These are phyloP conservation scores for Thermochaetoides dissita DNA, from an alignment of 2,329 filamentous ascomycete species.

Conservation along the genomic window DNA sequence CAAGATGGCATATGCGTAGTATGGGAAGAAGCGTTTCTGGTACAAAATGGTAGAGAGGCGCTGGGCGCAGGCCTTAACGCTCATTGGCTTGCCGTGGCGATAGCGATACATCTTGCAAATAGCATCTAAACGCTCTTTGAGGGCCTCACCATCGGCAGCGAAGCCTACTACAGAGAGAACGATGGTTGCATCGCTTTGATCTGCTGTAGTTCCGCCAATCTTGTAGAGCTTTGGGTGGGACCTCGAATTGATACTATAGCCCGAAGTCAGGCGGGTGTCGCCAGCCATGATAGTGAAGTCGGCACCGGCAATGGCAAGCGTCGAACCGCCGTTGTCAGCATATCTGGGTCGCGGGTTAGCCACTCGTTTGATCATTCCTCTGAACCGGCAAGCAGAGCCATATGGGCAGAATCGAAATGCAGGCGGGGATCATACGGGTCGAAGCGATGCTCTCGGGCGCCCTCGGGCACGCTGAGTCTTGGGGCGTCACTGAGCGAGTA, in stretches of 20 bases:
- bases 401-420: too few species aligned
- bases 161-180: slow-evolving; percentile 92
- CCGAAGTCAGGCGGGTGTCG: slow-evolving; percentile 87
- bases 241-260: slow-evolving; percentile 98
- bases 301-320: slow-evolving; percentile 81
- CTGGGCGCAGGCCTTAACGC: slow-evolving; percentile 85
- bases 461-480: slow-evolving; percentile 37
- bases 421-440: slow-evolving; percentile 56
- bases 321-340: slow-evolving; percentile 95
- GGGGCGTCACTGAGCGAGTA: slow-evolving; percentile 53
- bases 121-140: slow-evolving; percentile 86
- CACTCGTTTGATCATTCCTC: background rate
- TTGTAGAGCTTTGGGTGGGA: slow-evolving; percentile 93
- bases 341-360: slow-evolving; percentile 43
- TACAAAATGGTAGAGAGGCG: slow-evolving; percentile 91
- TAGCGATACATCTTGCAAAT: slow-evolving; percentile 99
- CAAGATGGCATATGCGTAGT: slow-evolving; percentile 91
- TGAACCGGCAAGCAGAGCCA: background rate
- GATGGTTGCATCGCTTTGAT: slow-evolving; percentile 72
- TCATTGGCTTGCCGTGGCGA: slow-evolving; percentile 94
- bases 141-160: slow-evolving; percentile 81
- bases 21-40: slow-evolving; percentile 96
- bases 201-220: slow-evolving; percentile 79
- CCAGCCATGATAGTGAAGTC: slow-evolving; percentile 95
- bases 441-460: slow-evolving; percentile 62